These are phyloP conservation scores for Myxozyma kluyveri DNA, from an alignment of 805 yeast genomes.

Conservation along the genomic window DNA sequence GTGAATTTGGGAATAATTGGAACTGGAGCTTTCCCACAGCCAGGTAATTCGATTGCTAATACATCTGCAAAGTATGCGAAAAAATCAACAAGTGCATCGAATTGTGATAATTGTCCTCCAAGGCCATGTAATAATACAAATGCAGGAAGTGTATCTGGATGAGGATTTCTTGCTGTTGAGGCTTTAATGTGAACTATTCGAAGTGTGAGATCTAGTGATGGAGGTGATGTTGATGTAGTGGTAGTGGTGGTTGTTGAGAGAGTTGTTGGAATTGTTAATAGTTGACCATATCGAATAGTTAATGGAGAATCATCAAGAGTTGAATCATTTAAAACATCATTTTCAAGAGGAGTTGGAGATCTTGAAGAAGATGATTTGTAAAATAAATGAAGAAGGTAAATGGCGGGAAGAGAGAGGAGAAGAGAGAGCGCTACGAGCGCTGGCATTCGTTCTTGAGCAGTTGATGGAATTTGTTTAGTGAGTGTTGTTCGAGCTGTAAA, in stretches of 20 bases:
- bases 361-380: slow-evolving; percentile 13
- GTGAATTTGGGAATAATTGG: slow-evolving; percentile 29
- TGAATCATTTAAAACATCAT: slow-evolving; percentile 14
- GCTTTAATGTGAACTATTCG: slow-evolving; percentile 14
- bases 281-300: slow-evolving; percentile 15
- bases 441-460: background rate
- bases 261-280: slow-evolving; percentile 1
- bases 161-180: slow-evolving; percentile 19
- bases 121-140: slow-evolving; percentile 77
- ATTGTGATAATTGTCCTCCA: slow-evolving; percentile 87
- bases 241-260: background rate
- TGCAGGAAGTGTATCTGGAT: slow-evolving; percentile 47
- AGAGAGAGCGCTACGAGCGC: background rate
- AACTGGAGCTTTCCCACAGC: slow-evolving; percentile 59
- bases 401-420: background rate
- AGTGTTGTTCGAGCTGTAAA: too few relatives aligned
- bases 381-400: background rate
- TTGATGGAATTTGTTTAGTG: background rate
- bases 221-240: background rate
- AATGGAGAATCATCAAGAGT: slow-evolving; percentile 24
- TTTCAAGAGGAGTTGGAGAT: slow-evolving; percentile 15
- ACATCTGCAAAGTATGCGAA: slow-evolving; percentile 63
- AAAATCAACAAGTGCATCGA: slow-evolving; percentile 65
- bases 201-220: background rate
- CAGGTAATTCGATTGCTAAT: slow-evolving; percentile 78